Evolutionary conservation across 306 rosid genomes (phyloP), one percentile per base, ranked within the genome.

Genomic region (Lablab purpureus): DNA sequence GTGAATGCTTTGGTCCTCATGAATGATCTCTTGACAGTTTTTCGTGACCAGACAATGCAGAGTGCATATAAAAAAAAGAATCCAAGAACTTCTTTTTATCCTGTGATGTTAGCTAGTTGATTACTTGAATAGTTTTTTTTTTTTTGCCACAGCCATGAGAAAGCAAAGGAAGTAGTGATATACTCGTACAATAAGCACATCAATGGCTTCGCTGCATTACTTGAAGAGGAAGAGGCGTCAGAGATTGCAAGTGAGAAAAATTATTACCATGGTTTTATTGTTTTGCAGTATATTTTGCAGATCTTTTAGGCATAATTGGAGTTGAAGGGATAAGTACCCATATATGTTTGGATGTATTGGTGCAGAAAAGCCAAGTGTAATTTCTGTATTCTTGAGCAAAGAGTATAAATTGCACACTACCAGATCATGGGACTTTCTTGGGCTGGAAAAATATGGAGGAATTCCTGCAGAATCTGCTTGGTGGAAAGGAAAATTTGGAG

Each of bases 121-220:
- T 12, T 4, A 18, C 46, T 60, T 10, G 36, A 47, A 32, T 36
- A 37, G 13, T 8, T 22, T 11, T 49, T 54, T 7, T 1, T 6
- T 34, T 34, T 13, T 73, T 50, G 13, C 58, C 0, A 51, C 77
- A 85, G 88, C 52, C 64, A 21, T 21, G 71, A 56, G 58, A 73
- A 64, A 8, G 88, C 85, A 46, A 64, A 81, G 71, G 80, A 85
- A 81, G 67, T 64, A 28, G 32, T 81, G 0, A 25, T 84, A 50
- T 91, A 93, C 84, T 90, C 95, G 0, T 93, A 93, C 55, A 91
- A 67, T 23, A 83, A 76, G 65, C 50, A 82, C 18, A 90, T 93
- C 7, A 93, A 93, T 79, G 98, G 98, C 6, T 93, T 93, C 62
- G 98, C 98, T 23, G 98, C 97, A n/a, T n/a, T 73, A 3, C 89